A percentile compares a stretch with the other conserved stretches of the same genome.
These are phyloP conservation scores for Bretschneidera sinensis DNA, from an alignment of 345 rosid species.

Conservation along the genomic window DNA sequence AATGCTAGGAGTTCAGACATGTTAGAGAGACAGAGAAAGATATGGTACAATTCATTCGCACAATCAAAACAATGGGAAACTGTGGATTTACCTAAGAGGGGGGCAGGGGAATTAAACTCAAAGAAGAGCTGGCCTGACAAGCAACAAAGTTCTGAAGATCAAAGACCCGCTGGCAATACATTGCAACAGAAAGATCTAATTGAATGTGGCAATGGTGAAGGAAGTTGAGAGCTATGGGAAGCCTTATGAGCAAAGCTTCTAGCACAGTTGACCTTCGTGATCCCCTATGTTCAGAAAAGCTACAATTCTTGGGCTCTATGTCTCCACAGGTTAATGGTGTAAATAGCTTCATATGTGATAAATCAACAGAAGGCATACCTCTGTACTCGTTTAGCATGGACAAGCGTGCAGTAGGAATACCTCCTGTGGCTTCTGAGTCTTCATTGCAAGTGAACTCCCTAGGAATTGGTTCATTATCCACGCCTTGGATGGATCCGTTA, in stretches of 20 bases:
- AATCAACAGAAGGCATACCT: conserved; percentile 80
- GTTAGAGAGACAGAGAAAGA: conserved; percentile 85
- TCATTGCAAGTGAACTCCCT: conserved; percentile 65
- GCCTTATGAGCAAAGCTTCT: conserved; percentile 44
- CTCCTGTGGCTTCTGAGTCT: conserved; percentile 78
- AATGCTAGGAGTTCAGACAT: conserved; percentile 77
- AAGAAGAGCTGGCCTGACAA: conserved; percentile 46
- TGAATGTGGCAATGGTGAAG: conserved; percentile 43
- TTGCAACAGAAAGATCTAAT: conserved; percentile 34
- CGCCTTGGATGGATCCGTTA: conserved; percentile 89
- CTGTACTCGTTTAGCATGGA: conserved; percentile 92
- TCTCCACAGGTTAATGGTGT: conserved; percentile 54
- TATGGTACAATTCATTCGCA: conserved; percentile 87
- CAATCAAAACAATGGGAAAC: conserved; percentile 62
- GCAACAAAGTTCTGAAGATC: conserved; percentile 36
- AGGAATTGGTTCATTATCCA: conserved; percentile 70
- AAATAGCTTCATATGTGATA: conserved; percentile 57
- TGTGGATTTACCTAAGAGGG: conserved; percentile 36
- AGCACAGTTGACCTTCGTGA: conserved; percentile 43
- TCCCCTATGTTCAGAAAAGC: conserved; percentile 56
- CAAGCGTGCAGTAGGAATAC: conserved; percentile 58
- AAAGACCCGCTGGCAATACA: conserved; percentile 29
- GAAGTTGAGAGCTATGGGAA: conserved; percentile 54
- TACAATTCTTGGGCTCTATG: conserved; percentile 72
- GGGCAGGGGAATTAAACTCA: conserved; percentile 45